A percentile compares a stretch with the other conserved stretches of the same genome.
These are phyloP conservation scores for Chrysophaeum taylorii DNA, from an alignment of 352 stramenopile genomes.

Conservation along the genomic window DNA sequence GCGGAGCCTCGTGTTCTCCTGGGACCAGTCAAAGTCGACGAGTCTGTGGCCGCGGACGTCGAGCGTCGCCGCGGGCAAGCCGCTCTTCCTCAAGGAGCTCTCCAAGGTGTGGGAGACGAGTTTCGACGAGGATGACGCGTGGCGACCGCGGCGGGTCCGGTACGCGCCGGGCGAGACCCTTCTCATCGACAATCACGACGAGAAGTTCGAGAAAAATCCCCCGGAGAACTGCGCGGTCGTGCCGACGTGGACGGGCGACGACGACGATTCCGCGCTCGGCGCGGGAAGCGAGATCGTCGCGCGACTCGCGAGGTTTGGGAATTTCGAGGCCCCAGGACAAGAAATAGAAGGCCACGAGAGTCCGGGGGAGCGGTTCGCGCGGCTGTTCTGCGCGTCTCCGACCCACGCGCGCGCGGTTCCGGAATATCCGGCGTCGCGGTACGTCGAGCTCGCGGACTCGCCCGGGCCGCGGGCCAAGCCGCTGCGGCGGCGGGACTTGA, in stretches of 20 bases:
- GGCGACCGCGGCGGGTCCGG: background rate
- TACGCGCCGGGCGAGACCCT: conserved; percentile 21
- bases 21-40: conserved; percentile 23
- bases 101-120: conserved; percentile 17
- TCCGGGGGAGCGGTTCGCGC: conserved; percentile 9
- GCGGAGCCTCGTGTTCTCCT: conserved; percentile 17
- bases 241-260: conserved; percentile 10
- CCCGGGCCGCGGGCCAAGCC: conserved; percentile 22
- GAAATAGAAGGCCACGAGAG: too few relatives aligned
- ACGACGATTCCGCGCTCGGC: conserved; percentile 5
- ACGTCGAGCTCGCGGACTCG: conserved; percentile 14
- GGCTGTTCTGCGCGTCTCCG: conserved; percentile 18
- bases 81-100: conserved; percentile 30
- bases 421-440: conserved; percentile 18
- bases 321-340: too few relatives aligned
- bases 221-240: conserved; percentile 23
- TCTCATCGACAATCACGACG: conserved; percentile 29
- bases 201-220: conserved; percentile 31
- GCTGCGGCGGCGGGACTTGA: conserved; percentile 12
- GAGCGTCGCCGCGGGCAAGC: conserved; percentile 22
- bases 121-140: background rate
- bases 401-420: conserved; percentile 17
- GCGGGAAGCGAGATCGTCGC: too few relatives aligned
- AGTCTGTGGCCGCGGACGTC: conserved; percentile 26
- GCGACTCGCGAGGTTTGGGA: too few relatives aligned